A percentile compares a stretch with the other conserved stretches of the same genome.
These are phyloP conservation scores for Coffea canephora DNA, from an alignment of 257 asterid species.

Conservation along the genomic window DNA sequence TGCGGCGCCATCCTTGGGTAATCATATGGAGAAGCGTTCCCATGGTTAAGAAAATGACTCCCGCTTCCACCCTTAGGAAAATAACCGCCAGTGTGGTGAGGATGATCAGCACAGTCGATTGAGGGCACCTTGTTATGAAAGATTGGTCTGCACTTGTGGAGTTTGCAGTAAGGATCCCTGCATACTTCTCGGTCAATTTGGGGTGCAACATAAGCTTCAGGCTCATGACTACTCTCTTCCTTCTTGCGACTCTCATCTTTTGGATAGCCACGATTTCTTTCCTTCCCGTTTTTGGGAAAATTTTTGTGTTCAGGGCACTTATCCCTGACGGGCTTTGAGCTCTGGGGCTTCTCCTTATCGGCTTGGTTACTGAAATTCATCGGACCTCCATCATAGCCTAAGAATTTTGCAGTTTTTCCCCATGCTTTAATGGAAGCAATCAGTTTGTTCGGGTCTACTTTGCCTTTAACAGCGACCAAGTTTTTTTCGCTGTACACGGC, in stretches of 20 bases:
- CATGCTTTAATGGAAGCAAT: constrained; percentile 13
- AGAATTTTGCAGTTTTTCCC: constrained; percentile 30
- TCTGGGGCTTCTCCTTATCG: background rate
- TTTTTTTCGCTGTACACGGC: constrained; percentile 21
- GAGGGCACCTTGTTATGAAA: constrained; percentile 4
- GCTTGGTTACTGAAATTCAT: background rate
- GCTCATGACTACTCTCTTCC: background rate
- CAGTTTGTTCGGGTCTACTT: constrained; percentile 24
- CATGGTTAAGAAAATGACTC: background rate
- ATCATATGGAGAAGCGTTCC: background rate
- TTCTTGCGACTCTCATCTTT: background rate
- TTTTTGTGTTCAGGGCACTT: background rate
- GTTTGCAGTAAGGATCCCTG: constrained; percentile 25
- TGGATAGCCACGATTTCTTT: background rate
- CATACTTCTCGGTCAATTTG: constrained; percentile 5
- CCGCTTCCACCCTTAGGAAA: background rate
- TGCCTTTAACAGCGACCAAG: constrained; percentile 28
- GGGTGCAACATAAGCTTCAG: constrained; percentile 25
- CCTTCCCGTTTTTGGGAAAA: background rate
- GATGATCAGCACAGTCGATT: background rate
- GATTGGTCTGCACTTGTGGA: constrained; percentile 15
- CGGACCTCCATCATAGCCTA: constrained; percentile 13
- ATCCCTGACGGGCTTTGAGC: too few relatives aligned
- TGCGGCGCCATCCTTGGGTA: background rate
- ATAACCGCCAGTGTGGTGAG: background rate